Percentiles rank a stretch among this genome's conserved stretches.
phyloP scores from a whole-genome alignment of 2,329 filamentous ascomycete genomes.

The Cryphonectria carpinicola region DNA sequence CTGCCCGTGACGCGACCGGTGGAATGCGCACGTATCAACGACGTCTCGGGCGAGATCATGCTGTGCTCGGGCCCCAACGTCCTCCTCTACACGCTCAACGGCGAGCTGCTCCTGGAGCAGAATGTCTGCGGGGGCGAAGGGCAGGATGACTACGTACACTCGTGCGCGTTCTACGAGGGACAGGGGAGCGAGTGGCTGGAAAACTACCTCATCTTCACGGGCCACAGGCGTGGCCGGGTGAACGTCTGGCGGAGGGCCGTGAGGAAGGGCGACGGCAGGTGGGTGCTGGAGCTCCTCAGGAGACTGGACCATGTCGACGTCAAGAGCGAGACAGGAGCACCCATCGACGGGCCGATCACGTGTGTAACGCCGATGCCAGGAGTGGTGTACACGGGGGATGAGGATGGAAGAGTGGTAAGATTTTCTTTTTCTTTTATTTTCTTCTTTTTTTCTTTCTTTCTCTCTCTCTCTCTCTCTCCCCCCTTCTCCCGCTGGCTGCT shows the following conservation, averaged over 20 bases:
- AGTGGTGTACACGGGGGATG: slow-evolving; percentile 90
- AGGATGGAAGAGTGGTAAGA: slow-evolving; percentile 86
- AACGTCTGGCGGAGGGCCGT: slow-evolving; percentile 70
- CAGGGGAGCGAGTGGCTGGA: slow-evolving; percentile 90
- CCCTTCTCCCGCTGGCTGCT: too few species aligned
- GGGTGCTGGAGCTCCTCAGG: slow-evolving; percentile 78
- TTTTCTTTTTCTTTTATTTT: slow-evolving; percentile 15
- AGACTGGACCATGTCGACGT: slow-evolving; percentile 79
- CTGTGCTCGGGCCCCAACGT: slow-evolving; percentile 78
- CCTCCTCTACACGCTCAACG: slow-evolving; percentile 85
- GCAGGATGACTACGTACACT: slow-evolving; percentile 75
- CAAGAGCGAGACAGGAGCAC: slow-evolving; percentile 61
- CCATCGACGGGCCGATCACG: slow-evolving; percentile 73
- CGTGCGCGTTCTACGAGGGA: slow-evolving; percentile 92
- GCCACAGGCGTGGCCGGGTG: slow-evolving; percentile 80
- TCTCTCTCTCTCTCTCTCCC: too few species aligned
- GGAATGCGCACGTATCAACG: slow-evolving; percentile 84
- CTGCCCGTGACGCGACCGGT: slow-evolving; percentile 61
- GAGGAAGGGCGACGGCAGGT: slow-evolving; percentile 63
- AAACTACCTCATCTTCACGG: slow-evolving; percentile 84
- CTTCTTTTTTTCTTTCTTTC: neutral
- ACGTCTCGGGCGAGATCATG: slow-evolving; percentile 87
- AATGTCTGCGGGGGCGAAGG: slow-evolving; percentile 68
- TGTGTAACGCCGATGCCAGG: slow-evolving; percentile 84
- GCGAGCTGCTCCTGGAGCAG: slow-evolving; percentile 79